These are phyloP conservation scores for Waltergamsia citrina DNA, from an alignment of 2,329 filamentous ascomycete species.

Conservation along the genomic window DNA sequence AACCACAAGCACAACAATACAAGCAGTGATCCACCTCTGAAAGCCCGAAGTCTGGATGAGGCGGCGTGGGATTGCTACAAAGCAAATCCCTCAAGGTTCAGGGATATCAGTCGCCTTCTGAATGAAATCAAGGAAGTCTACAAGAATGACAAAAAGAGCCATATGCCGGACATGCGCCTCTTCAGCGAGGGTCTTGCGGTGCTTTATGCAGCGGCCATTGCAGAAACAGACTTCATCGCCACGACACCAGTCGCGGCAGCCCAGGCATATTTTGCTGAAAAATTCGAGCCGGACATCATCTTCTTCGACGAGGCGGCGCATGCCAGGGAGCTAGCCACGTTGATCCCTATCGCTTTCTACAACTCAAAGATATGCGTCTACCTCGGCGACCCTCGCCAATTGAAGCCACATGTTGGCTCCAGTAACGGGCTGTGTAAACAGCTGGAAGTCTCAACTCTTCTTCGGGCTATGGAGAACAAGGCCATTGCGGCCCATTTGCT, in stretches of 20 bases:
- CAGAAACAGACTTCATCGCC: constrained; percentile 30
- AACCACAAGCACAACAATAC: constrained; percentile 5
- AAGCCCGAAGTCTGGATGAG: constrained; percentile 30
- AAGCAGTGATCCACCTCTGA: background rate
- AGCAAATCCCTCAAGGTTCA: too few relatives aligned
- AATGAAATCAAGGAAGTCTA: constrained; percentile 13
- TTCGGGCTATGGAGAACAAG: constrained; percentile 20
- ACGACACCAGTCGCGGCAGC: constrained; percentile 34
- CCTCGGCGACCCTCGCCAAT: constrained; percentile 34
- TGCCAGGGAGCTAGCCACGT: constrained; percentile 31
- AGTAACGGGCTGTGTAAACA: constrained; percentile 13
- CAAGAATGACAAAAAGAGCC: constrained; percentile 16
- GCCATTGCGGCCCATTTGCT: constrained; percentile 21
- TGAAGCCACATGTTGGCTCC: constrained; percentile 26
- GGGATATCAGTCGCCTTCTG: too few relatives aligned
- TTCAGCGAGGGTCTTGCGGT: constrained; percentile 18
- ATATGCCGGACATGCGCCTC: too few relatives aligned
- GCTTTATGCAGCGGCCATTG: constrained; percentile 28
- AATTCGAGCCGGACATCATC: constrained; percentile 74
- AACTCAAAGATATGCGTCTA: constrained; percentile 32
- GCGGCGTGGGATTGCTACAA: constrained; percentile 30
- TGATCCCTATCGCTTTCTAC: constrained; percentile 34
- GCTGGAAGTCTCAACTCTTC: constrained; percentile 25
- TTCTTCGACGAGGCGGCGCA: constrained; percentile 67
- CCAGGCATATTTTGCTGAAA: constrained; percentile 19